Evolutionary conservation across 441 rosid genomes (phyloP).

Genomic region (Euphorbia schlechtendalii): DNA sequence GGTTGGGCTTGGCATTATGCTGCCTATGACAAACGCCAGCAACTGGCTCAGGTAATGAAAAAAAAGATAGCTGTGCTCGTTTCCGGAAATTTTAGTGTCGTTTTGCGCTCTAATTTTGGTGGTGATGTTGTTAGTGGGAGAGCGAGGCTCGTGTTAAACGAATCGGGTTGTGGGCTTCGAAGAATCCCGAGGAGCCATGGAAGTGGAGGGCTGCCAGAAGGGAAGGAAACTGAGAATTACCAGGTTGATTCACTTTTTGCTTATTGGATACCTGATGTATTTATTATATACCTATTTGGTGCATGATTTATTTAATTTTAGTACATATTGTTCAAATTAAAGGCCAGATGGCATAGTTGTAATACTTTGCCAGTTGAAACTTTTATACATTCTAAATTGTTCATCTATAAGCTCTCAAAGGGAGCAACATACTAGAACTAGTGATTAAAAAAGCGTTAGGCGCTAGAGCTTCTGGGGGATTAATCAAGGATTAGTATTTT

Average conservation of each 20-base stretch:
- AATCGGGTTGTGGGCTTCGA: conserved; percentile 63
- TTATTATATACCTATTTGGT: too few relatives aligned
- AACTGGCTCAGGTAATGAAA: conserved; percentile 44
- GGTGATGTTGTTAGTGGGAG: conserved; percentile 56
- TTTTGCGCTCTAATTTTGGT: neutral
- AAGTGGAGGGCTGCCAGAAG: conserved; percentile 62
- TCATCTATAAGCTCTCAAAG: neutral
- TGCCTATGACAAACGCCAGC: conserved; percentile 50
- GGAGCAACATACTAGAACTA: too few relatives aligned
- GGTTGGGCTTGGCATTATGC: conserved; percentile 79
- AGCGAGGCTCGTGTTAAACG: conserved; percentile 55
- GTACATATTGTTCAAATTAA: too few relatives aligned
- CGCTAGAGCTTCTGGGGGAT: too few relatives aligned
- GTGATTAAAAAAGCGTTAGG: too few relatives aligned
- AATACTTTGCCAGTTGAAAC: too few relatives aligned
- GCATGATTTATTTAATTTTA: too few relatives aligned
- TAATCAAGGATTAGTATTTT: too few relatives aligned
- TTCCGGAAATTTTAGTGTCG: neutral
- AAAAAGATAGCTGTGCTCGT: neutral
- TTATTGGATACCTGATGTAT: too few relatives aligned
- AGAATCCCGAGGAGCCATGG: conserved; percentile 80
- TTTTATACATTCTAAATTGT: neutral
- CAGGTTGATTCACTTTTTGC: too few relatives aligned
- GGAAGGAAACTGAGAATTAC: conserved; percentile 23
- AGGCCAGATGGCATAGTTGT: too few relatives aligned